These are phyloP conservation scores for Albophoma yamanashiensis DNA, from an alignment of 2,329 filamentous ascomycete species.

Conservation along the genomic window DNA sequence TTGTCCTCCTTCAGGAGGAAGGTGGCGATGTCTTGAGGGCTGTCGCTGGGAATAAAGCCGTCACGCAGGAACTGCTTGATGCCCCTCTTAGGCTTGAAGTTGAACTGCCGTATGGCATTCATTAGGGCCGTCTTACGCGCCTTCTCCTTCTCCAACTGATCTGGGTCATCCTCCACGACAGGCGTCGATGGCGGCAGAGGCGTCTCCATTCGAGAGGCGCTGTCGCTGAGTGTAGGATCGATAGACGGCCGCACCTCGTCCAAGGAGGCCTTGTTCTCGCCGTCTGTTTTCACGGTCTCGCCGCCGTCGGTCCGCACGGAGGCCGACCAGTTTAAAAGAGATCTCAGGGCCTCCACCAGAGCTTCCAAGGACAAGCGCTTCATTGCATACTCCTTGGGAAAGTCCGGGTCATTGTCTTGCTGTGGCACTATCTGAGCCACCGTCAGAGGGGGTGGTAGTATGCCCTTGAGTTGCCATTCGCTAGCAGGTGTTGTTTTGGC, in stretches of 20 bases:
- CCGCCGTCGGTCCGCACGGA: conserved; percentile 47
- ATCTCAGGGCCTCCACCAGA: conserved; percentile 78
- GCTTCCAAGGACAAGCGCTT: conserved; percentile 85
- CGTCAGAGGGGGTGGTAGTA: conserved; percentile 76
- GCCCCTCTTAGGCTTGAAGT: conserved; percentile 94
- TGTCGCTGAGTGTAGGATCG: conserved; percentile 55
- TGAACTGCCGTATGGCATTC: conserved; percentile 85
- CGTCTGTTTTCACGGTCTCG: conserved; percentile 15
- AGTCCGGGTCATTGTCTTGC: conserved; percentile 53
- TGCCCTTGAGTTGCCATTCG: conserved; percentile 83
- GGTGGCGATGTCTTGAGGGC: conserved; percentile 68
- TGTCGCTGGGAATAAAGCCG: conserved; percentile 75
- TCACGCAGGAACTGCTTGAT: conserved; percentile 75
- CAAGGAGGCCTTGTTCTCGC: conserved; percentile 25
- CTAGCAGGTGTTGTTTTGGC: conserved; percentile 46
- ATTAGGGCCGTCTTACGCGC: conserved; percentile 85
- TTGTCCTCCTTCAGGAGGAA: conserved; percentile 77
- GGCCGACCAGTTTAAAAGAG: conserved; percentile 83
- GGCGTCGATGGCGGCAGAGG: conserved; percentile 54
- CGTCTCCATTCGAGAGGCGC: conserved; percentile 50
- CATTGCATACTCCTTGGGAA: conserved; percentile 81
- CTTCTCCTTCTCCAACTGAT: conserved; percentile 89
- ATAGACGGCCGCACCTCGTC: conserved; percentile 49
- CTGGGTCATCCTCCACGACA: conserved; percentile 77
- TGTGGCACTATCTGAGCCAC: conserved; percentile 60